Percentiles rank a stretch among this genome's conserved stretches.
phyloP scores from a whole-genome alignment of 345 rosid genomes.

The Dipteronia dyeriana region DNA sequence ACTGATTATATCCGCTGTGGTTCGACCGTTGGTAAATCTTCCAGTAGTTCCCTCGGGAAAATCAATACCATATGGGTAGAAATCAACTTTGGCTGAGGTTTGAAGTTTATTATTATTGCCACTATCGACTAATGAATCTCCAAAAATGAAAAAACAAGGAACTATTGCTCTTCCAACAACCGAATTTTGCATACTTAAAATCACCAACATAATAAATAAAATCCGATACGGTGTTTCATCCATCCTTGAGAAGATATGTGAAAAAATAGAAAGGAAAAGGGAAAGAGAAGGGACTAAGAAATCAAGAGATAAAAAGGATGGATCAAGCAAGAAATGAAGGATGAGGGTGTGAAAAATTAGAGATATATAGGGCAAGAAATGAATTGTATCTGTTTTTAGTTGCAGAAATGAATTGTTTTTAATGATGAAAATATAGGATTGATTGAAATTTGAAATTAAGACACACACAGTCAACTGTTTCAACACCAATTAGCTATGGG shows the following conservation, averaged over 20 bases:
- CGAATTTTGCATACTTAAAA: background rate
- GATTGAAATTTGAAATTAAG: too few relatives aligned
- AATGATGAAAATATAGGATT: too few relatives aligned
- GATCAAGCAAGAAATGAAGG: too few relatives aligned
- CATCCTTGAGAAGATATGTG: background rate
- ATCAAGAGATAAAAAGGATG: too few relatives aligned
- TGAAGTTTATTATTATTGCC: slow-evolving; percentile 24
- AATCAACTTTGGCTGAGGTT: slow-evolving; percentile 15
- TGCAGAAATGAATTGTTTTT: too few relatives aligned
- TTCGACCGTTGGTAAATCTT: slow-evolving; percentile 27
- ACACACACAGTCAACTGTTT: too few relatives aligned
- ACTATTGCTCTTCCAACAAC: slow-evolving; percentile 6
- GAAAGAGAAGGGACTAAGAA: background rate
- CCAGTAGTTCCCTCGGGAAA: slow-evolving; percentile 21
- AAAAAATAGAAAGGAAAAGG: background rate
- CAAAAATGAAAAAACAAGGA: slow-evolving; percentile 32
- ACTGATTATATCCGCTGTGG: slow-evolving; percentile 18
- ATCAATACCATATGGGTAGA: slow-evolving; percentile 24
- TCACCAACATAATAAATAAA: background rate
- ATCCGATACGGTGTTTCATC: background rate
- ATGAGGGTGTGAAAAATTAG: background rate
- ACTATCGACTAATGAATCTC: slow-evolving; percentile 29
- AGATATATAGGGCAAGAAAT: background rate
- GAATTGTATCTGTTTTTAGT: too few relatives aligned
- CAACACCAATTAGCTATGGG: too few relatives aligned